These are phyloP conservation scores for Nidula niveotomentosa DNA, from an alignment of 1,284 basidiomycete genomes.

Conservation along the genomic window DNA sequence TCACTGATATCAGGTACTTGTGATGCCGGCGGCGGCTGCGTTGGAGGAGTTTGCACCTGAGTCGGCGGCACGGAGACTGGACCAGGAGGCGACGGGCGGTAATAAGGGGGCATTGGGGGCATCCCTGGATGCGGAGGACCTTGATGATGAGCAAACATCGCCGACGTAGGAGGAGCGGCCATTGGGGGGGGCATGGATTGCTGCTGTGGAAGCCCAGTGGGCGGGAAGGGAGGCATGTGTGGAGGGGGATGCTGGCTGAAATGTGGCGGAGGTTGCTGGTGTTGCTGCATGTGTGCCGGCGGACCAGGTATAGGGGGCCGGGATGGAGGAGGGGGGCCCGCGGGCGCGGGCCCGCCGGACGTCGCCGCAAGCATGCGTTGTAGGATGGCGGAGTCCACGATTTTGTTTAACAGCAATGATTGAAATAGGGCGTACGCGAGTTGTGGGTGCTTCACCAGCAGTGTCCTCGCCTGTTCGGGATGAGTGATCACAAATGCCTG, in stretches of 20 bases:
- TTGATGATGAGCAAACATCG: constrained; percentile 28
- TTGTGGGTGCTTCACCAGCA: constrained; percentile 88
- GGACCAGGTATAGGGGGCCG: constrained; percentile 28
- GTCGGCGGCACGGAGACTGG: constrained; percentile 25
- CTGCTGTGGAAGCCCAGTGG: constrained; percentile 27
- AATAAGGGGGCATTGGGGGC: constrained; percentile 43
- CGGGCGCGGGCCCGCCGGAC: constrained; percentile 24
- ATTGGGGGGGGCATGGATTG: constrained; percentile 32
- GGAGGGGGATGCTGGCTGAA: constrained; percentile 31
- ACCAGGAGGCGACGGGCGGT: constrained; percentile 35
- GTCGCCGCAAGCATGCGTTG: constrained; percentile 64
- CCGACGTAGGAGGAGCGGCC: constrained; percentile 24
- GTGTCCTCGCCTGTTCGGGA: constrained; percentile 84
- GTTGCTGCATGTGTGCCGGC: constrained; percentile 23
- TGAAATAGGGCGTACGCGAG: constrained; percentile 97
- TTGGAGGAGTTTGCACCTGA: constrained; percentile 8
- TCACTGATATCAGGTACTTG: constrained; percentile 34
- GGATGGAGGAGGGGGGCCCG: constrained; percentile 19
- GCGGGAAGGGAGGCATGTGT: constrained; percentile 25
- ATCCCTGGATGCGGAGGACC: constrained; percentile 35
- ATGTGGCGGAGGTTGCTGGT: constrained; percentile 28
- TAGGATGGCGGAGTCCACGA: constrained; percentile 88
- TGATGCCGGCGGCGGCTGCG: constrained; percentile 12
- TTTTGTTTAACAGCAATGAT: constrained; percentile 91
- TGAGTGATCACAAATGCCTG: constrained; percentile 89